phyloP scores from a whole-genome alignment of 1,284 basidiomycete genomes.

The Ganoderma multipileum region DNA sequence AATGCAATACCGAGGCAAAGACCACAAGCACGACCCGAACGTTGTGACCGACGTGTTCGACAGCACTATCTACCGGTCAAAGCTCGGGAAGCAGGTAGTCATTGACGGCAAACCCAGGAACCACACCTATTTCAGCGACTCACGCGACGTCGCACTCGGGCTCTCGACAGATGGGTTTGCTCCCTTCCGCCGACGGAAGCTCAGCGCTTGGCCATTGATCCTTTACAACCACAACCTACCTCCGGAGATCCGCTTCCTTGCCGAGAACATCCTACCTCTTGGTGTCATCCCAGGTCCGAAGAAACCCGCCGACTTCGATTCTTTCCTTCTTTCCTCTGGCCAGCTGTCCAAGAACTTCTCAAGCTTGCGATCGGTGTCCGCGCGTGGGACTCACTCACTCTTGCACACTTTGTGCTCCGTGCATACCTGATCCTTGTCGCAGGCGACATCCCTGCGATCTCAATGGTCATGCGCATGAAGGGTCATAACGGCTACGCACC shows the following conservation, averaged over 20 bases:
- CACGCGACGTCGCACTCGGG: no score
- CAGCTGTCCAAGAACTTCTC: conserved; percentile 45
- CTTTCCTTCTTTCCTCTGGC: conserved; percentile 50
- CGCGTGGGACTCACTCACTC: conserved; percentile 40
- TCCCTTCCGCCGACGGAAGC: no score
- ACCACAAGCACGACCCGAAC: no score
- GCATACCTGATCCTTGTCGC: conserved; percentile 48
- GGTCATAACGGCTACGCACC: conserved; percentile 51
- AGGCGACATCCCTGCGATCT: conserved; percentile 49
- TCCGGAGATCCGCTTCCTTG: conserved; percentile 40
- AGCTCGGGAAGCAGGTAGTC: no score
- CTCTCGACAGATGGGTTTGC: no score
- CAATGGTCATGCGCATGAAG: conserved; percentile 44
- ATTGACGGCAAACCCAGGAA: no score
- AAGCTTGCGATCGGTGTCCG: conserved; percentile 43
- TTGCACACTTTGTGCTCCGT: conserved; percentile 40
- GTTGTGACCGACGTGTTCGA: no score
- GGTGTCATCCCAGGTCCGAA: conserved; percentile 52
- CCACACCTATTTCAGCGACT: no score
- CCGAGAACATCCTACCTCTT: conserved; percentile 41
- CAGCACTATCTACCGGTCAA: no score
- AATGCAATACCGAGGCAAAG: no score
- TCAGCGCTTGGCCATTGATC: no score
- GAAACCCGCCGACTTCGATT: conserved; percentile 49
- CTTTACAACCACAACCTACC: conserved; percentile 15